Conservation (phyloP, 1,284 basidiomycete species). For the Cystobasidium slooffiae region DNA sequence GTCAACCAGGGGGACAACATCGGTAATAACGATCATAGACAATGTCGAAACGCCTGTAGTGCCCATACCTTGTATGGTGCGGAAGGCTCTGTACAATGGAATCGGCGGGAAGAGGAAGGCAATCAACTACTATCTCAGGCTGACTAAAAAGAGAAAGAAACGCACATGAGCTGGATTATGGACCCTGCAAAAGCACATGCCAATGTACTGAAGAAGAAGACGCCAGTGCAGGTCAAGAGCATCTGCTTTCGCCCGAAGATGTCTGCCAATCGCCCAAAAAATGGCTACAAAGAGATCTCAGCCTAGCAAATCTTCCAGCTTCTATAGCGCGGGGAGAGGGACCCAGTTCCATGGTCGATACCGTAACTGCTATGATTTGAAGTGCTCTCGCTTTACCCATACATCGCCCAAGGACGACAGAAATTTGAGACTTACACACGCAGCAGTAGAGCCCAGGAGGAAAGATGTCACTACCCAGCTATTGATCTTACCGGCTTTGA, state of each 20-base stretch:
- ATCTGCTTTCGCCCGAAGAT: constrained; percentile 29
- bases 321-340: too few relatives aligned
- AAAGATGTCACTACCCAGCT: constrained; percentile 31
- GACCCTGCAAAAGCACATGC: constrained; percentile 16
- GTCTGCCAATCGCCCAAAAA: constrained; percentile 35
- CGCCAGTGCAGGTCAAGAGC: constrained; percentile 2
- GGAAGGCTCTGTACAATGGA: constrained; percentile 11
- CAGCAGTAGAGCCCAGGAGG: constrained; percentile 26
- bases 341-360: too few relatives aligned
- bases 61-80: constrained; percentile 26
- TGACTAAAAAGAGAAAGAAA: too few relatives aligned
- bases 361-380: too few relatives aligned
- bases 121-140: not conserved
- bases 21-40: constrained; percentile 12
- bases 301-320: too few relatives aligned
- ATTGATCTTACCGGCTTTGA: constrained; percentile 23
- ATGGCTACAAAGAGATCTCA: not conserved
- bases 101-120: not conserved
- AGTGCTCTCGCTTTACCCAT: too few relatives aligned
- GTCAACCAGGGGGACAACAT: constrained; percentile 29
- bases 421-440: not conserved
- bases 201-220: constrained; percentile 33
- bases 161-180: constrained; percentile 18
- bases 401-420: not conserved
- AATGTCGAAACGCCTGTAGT: constrained; percentile 3